Evolutionary conservation across 1,284 basidiomycete species (phyloP).

Genomic region (Marasmius fiardii): DNA sequence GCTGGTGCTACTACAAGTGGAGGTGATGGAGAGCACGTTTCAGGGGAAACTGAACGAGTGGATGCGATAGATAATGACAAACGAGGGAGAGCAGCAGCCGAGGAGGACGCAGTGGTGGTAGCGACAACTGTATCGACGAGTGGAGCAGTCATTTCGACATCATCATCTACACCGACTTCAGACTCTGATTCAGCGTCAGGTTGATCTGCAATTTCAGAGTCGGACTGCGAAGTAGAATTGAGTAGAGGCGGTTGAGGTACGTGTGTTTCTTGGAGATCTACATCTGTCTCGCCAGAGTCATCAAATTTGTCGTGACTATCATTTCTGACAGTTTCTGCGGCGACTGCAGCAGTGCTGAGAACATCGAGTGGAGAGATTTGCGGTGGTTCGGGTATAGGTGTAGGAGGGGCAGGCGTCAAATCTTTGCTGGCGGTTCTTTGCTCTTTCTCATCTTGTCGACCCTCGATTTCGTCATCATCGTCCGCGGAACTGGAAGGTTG

Average conservation of each 20-base stretch:
- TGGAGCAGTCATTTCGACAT: slow-evolving; percentile 2
- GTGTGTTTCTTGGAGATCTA: slow-evolving; percentile 11
- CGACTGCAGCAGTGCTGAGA: slow-evolving; percentile 12
- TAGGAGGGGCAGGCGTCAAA: neutral
- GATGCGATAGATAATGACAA: neutral
- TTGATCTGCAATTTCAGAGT: slow-evolving; percentile 2
- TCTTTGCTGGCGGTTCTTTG: neutral
- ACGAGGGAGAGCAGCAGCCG: neutral
- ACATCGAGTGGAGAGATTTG: slow-evolving; percentile 11
- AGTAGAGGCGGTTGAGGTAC: slow-evolving; percentile 7
- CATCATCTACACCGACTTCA: slow-evolving; percentile 2
- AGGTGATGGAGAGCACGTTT: neutral
- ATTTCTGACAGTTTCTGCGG: slow-evolving; percentile 1
- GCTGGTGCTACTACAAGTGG: neutral
- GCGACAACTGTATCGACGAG: neutral
- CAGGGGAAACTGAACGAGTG: neutral
- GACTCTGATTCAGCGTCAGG: slow-evolving; percentile 4
- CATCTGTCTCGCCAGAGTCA: slow-evolving; percentile 2
- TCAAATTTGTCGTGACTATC: slow-evolving; percentile 1
- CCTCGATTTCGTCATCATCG: slow-evolving; percentile 13
- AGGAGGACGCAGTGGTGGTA: neutral
- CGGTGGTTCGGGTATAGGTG: neutral
- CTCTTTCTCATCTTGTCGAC: neutral
- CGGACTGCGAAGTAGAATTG: neutral
- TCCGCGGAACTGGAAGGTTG: slow-evolving; percentile 9